These are phyloP conservation scores for Exophiala xenobiotica DNA, from an alignment of 2,329 filamentous ascomycete genomes.

Conservation along the genomic window DNA sequence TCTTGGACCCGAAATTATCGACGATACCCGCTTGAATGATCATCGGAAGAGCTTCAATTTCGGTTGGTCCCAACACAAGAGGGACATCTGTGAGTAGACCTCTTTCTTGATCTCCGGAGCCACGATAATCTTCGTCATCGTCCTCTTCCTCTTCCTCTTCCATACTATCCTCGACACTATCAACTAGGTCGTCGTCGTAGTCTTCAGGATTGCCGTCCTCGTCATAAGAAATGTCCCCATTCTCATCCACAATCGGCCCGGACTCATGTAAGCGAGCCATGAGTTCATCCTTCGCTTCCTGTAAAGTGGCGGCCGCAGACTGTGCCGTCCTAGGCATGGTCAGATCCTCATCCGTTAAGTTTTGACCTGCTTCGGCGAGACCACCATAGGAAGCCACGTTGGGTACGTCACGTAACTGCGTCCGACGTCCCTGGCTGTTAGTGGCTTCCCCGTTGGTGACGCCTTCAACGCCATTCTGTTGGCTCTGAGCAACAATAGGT, in stretches of 20 bases:
- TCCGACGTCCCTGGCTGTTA: slow-evolving; percentile 41
- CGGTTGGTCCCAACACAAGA: slow-evolving; percentile 87
- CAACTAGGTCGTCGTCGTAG: slow-evolving; percentile 43
- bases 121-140: slow-evolving; percentile 53
- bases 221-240: slow-evolving; percentile 44
- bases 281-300: slow-evolving; percentile 52
- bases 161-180: slow-evolving; percentile 44
- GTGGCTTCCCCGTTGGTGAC: slow-evolving; percentile 44
- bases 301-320: slow-evolving; percentile 50
- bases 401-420: slow-evolving; percentile 44
- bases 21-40: slow-evolving; percentile 95
- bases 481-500: background rate
- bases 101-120: slow-evolving; percentile 57
- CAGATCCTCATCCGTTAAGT: slow-evolving; percentile 46
- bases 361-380: slow-evolving; percentile 39
- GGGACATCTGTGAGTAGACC: slow-evolving; percentile 90
- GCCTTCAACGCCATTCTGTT: slow-evolving; percentile 33
- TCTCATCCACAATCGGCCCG: slow-evolving; percentile 37
- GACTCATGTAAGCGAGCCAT: slow-evolving; percentile 51
- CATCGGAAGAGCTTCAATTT: slow-evolving; percentile 96
- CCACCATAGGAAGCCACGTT: slow-evolving; percentile 44
- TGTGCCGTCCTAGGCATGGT: slow-evolving; percentile 48
- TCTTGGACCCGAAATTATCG: slow-evolving; percentile 68
- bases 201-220: slow-evolving; percentile 50
- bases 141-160: slow-evolving; percentile 56